phyloP scores from a whole-genome alignment of 2,329 filamentous ascomycete genomes.

The Hirsutella rhossiliensis region DNA sequence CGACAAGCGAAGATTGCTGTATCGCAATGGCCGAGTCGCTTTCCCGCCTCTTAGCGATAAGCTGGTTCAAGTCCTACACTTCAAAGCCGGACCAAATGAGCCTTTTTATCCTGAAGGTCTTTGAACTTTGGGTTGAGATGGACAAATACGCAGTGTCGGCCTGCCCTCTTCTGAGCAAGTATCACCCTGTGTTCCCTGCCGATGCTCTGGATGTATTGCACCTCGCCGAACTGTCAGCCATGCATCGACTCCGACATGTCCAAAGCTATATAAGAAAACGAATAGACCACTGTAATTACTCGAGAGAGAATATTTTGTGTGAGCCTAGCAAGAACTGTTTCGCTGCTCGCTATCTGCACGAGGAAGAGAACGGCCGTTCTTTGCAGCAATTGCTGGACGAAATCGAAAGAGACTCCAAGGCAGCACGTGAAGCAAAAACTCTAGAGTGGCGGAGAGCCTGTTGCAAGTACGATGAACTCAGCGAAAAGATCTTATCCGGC shows the following conservation, averaged over 20 bases:
- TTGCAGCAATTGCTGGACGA: neutral
- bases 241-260: slow-evolving; percentile 1
- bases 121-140: slow-evolving; percentile 8
- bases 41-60: neutral
- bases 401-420: neutral
- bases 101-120: slow-evolving; percentile 4
- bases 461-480: slow-evolving; percentile 7
- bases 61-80: neutral
- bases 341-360: neutral
- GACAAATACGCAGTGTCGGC: slow-evolving; percentile 2
- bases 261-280: slow-evolving; percentile 3
- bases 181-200: slow-evolving; percentile 1
- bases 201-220: slow-evolving; percentile 2
- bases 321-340: neutral
- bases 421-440: neutral
- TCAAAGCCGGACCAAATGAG: slow-evolving; percentile 4
- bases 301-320: neutral
- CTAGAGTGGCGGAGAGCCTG: neutral
- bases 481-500: slow-evolving; percentile 1
- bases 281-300: neutral
- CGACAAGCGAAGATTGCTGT: neutral
- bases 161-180: slow-evolving; percentile 2
- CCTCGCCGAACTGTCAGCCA: neutral
- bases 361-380: neutral
- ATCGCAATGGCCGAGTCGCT: neutral